Evolutionary conservation across 495 filamentous ascomycete species (phyloP).

Genomic region (Lophium mytilinum): DNA sequence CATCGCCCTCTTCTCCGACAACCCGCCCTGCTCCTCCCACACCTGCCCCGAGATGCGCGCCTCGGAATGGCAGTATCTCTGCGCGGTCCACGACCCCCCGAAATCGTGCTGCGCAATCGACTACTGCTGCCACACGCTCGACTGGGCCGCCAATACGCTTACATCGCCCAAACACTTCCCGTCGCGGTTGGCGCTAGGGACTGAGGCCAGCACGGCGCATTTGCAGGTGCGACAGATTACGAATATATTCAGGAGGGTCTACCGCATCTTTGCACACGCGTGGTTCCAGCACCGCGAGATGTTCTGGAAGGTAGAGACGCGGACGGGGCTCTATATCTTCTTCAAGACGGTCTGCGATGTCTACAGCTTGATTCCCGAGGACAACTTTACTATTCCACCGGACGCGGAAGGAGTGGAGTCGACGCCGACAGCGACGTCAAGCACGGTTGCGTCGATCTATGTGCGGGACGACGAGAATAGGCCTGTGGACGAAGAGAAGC

Average conservation of each 20-base stretch:
- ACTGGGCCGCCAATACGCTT: slow-evolving; percentile 89
- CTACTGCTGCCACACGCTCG: slow-evolving; percentile 96
- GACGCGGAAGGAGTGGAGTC: slow-evolving; percentile 71
- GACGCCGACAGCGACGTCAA: neutral
- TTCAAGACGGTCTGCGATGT: slow-evolving; percentile 95
- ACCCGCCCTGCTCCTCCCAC: slow-evolving; percentile 70
- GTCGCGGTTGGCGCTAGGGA: slow-evolving; percentile 65
- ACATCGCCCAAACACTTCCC: slow-evolving; percentile 89
- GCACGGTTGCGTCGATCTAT: slow-evolving; percentile 5
- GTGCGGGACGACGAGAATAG: slow-evolving; percentile 3
- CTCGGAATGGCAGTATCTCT: slow-evolving; percentile 97
- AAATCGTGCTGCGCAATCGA: slow-evolving; percentile 96
- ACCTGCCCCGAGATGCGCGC: slow-evolving; percentile 98
- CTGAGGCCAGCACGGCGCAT: slow-evolving; percentile 33
- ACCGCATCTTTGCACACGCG: slow-evolving; percentile 95
- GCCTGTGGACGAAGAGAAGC: slow-evolving; percentile 1
- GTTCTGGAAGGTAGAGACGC: slow-evolving; percentile 92
- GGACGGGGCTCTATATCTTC: slow-evolving; percentile 82
- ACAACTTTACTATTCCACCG: slow-evolving; percentile 89
- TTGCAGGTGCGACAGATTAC: slow-evolving; percentile 71
- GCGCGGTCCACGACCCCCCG: slow-evolving; percentile 90
- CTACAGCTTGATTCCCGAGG: slow-evolving; percentile 79
- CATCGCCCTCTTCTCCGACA: slow-evolving; percentile 83
- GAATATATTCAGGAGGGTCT: slow-evolving; percentile 88
- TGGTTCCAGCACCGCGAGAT: slow-evolving; percentile 95